Evolutionary conservation across 176 grass and related monocot species (phyloP).

Genomic region (Guadua angustifolia): DNA sequence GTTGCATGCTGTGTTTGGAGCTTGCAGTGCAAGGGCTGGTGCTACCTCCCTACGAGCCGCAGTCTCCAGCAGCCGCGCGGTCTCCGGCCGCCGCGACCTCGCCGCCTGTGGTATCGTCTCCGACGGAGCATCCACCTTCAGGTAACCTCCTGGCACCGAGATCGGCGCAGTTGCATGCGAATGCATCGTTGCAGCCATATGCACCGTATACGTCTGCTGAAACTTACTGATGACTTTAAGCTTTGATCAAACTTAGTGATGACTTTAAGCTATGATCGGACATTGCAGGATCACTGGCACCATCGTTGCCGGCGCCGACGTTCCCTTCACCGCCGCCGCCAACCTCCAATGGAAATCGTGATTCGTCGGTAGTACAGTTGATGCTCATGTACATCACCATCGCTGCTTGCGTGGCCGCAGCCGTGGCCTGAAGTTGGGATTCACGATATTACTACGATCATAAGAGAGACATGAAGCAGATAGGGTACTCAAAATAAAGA

Average conservation of each 20-base stretch:
- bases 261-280: not conserved
- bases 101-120: not conserved
- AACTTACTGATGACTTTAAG: not conserved
- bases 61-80: not conserved
- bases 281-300: not conserved
- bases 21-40: constrained; percentile 39
- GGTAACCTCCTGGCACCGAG: constrained; percentile 6
- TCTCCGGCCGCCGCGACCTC: not conserved
- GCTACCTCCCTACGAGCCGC: constrained; percentile 47
- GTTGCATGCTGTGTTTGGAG: not conserved
- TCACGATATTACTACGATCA: not conserved
- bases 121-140: constrained; percentile 22
- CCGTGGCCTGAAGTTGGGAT: not conserved
- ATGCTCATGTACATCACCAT: not conserved
- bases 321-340: not conserved
- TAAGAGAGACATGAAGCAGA: not conserved
- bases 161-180: not conserved
- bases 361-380: not conserved
- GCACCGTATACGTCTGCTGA: not conserved
- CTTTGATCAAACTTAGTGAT: not conserved
- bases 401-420: not conserved
- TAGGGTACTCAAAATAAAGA: not conserved
- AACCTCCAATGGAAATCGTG: not conserved
- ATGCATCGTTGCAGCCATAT: too few species aligned
- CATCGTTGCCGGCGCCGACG: not conserved